Conservation (phyloP, 805 yeast species). For the Grigorovia humatica region DNA sequence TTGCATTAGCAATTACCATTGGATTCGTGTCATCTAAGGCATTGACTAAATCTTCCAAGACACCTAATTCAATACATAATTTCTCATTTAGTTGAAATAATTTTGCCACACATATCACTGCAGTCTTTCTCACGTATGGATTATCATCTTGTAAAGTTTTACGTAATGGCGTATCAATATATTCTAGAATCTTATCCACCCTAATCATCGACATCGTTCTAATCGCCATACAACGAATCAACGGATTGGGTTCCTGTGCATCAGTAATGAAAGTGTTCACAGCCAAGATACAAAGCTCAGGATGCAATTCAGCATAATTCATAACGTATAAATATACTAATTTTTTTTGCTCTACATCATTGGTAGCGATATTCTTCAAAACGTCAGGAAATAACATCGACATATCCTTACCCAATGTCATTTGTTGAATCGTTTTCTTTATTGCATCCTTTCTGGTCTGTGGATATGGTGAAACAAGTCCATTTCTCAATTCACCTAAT, state of each 20-base stretch:
- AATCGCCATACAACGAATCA: constrained; percentile 90
- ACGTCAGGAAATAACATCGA: constrained; percentile 92
- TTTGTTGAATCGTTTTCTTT: constrained; percentile 92
- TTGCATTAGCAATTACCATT: constrained; percentile 94
- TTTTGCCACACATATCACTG: constrained; percentile 95
- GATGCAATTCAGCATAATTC: constrained; percentile 96
- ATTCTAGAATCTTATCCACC: constrained; percentile 90
- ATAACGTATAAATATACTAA: constrained; percentile 87
- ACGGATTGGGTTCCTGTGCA: constrained; percentile 92
- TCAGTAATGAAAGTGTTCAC: constrained; percentile 94
- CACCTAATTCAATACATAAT: constrained; percentile 80
- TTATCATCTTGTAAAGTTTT: constrained; percentile 84
- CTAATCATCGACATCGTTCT: constrained; percentile 98
- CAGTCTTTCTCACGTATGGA: constrained; percentile 96
- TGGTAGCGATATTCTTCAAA: constrained; percentile 90
- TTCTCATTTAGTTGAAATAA: constrained; percentile 75
- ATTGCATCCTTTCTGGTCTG: constrained; percentile 93
- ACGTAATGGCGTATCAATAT: constrained; percentile 81
- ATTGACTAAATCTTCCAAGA: constrained; percentile 53
- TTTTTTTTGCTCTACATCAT: constrained; percentile 92
- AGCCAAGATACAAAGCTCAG: constrained; percentile 90
- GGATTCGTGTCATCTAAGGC: constrained; percentile 84
- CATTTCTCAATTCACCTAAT: constrained; percentile 81
- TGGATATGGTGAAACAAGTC: constrained; percentile 90
- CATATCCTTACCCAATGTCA: constrained; percentile 97